Evolutionary conservation across 177 flowering plant species (phyloP).

Genomic region (Vitis hybrid): DNA sequence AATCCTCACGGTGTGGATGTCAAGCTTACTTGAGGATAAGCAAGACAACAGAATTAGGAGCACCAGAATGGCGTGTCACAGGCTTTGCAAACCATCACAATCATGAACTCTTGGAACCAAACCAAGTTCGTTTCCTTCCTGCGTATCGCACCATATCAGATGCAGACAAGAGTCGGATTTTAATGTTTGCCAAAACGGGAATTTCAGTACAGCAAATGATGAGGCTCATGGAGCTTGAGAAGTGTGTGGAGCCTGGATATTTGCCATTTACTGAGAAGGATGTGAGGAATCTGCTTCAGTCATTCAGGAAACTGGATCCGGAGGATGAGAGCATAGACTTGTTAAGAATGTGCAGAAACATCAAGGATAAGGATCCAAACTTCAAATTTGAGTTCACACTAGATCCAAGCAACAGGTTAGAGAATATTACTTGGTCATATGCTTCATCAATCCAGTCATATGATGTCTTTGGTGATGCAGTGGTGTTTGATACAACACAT

Average conservation of each 20-base stretch:
- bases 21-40: slow-evolving; percentile 85
- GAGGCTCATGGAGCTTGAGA: slow-evolving; percentile 96
- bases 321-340: slow-evolving; percentile 83
- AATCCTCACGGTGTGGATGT: slow-evolving; percentile 92
- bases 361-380: slow-evolving; percentile 75
- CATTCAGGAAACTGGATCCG: slow-evolving; percentile 70
- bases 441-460: slow-evolving; percentile 78
- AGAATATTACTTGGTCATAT: slow-evolving; percentile 93
- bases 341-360: slow-evolving; percentile 82
- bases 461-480: slow-evolving; percentile 84
- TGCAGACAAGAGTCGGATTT: slow-evolving; percentile 68
- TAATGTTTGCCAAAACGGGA: slow-evolving; percentile 91
- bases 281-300: slow-evolving; percentile 80
- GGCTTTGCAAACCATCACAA: slow-evolving; percentile 87
- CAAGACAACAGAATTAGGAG: slow-evolving; percentile 64
- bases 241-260: slow-evolving; percentile 87
- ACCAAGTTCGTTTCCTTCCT: slow-evolving; percentile 91
- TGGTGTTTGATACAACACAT: slow-evolving; percentile 93
- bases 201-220: slow-evolving; percentile 97
- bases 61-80: slow-evolving; percentile 85
- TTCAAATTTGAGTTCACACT: slow-evolving; percentile 70
- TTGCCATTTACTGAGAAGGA: slow-evolving; percentile 91
- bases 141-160: slow-evolving; percentile 89
- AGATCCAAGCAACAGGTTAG: slow-evolving; percentile 65
- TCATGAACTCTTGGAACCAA: slow-evolving; percentile 80